Evolutionary conservation across 345 rosid genomes (phyloP), one percentile per base, ranked within the genome.

Genomic region (Aethionema arabicum): DNA sequence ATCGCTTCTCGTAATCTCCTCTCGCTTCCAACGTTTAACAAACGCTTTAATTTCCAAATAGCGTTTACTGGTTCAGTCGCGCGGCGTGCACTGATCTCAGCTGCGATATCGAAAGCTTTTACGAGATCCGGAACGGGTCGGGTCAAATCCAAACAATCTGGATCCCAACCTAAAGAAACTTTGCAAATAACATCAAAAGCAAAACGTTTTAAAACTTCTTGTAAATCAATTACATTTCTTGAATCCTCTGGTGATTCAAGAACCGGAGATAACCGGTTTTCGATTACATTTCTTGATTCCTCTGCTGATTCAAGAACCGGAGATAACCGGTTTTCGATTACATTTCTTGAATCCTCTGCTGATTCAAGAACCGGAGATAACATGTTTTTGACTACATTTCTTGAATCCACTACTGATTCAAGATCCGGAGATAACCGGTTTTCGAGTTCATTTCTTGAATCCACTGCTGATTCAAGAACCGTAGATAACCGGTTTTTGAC

Each of bases 31-130:
- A 83, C 2, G 43, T 72, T 82, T 21, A 84, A 36, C 40, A 64
- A 66, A 15, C 85, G 79, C 60, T 91, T 83, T 1, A 80, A 9
- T 74, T 83, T 88, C 95, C 98, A 88, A 8, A 88, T 66, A 7
- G 80, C 58, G 39, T 65, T 57, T 14, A 79, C 45, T 0, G 95
- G 88, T 14, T 73, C 78, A 59, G 69, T 67, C 6, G 80, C 95
- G 3, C 95, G 72, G 58, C 69, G 73, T 31, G 92, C 88, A 33
- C 90, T 67, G 0, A 74, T 83, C 62, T 61, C 82, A 0, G 88
- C 82, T 0, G 85, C 86, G 6, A 39, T 54, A 10, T 86, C 95
- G 8, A 91, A 70, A 8, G 87, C 93, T 4, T 54, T 59, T 5
- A 68, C 76, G 1, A 86, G 76, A 3, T 63, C 49, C 11, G 84